A percentile compares a stretch with the other conserved stretches of the same genome.
Evolutionary conservation across 2,329 filamentous ascomycete species (phyloP).

Genomic region (Talaromyces sp.): DNA sequence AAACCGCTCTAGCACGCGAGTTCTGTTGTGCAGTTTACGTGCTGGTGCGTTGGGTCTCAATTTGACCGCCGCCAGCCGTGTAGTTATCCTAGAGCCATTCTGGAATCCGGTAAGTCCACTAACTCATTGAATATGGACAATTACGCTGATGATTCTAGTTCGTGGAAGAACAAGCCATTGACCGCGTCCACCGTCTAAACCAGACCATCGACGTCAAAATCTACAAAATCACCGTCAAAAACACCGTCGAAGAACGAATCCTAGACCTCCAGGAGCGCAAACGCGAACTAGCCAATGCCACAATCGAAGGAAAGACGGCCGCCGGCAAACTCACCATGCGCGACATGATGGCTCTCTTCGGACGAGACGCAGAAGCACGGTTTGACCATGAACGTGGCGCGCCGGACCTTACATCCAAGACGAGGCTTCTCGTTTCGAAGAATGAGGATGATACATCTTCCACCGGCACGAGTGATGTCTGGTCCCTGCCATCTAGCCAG

Average conservation of each 20-base stretch:
- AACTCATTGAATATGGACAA: neutral
- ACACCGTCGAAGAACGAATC: constrained; percentile 90
- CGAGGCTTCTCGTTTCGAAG: constrained; percentile 31
- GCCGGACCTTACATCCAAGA: constrained; percentile 36
- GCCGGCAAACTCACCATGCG: constrained; percentile 84
- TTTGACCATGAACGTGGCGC: constrained; percentile 42
- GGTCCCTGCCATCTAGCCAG: constrained; percentile 23
- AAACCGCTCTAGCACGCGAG: constrained; percentile 69
- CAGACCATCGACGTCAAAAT: constrained; percentile 93
- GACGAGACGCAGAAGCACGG: constrained; percentile 61
- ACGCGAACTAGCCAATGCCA: constrained; percentile 82
- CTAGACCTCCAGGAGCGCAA: constrained; percentile 94
- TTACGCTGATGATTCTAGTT: constrained; percentile 56
- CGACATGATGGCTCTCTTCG: constrained; percentile 90
- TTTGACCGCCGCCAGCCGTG: constrained; percentile 85
- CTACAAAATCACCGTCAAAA: constrained; percentile 85
- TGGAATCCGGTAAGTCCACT: constrained; percentile 78
- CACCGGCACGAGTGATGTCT: constrained; percentile 9
- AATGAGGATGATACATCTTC: constrained; percentile 27
- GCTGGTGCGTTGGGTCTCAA: constrained; percentile 93
- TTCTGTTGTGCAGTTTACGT: constrained; percentile 89
- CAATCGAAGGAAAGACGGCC: constrained; percentile 77
- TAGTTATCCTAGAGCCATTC: constrained; percentile 94
- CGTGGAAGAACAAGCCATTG: constrained; percentile 97
- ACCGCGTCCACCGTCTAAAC: constrained; percentile 96